Base-by-base conservation (phyloP, 352 stramenopile genomes). In the Elongisporangium anandrum region DNA sequence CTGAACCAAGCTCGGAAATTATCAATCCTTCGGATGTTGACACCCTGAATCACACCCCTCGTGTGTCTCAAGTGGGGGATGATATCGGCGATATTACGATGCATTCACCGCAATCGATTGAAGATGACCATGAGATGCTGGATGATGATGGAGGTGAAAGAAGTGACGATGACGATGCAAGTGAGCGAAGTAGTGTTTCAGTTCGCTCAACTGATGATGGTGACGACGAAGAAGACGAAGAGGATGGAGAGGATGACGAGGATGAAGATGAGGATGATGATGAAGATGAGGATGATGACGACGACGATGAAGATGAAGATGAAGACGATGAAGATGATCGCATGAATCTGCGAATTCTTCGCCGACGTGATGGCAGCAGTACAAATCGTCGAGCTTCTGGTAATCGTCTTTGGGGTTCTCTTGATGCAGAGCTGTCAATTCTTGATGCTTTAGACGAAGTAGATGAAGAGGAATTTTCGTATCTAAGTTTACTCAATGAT, bases 391-490 rank as follows among this genome's bases (percentile, higher is more conserved):
- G 77, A 49, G 54, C 68, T 29, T 48, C 64, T 54, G 72, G 68
- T 1, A 81, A 65, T 59, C 81, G 79, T 20, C 59, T 84, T 7
- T 93, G 83, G 83, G 80, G 81, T 24, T 78, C 82, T n/a, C 57
- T 93, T 4, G 84, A 92, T 26, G 75, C 73, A 2, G 86, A 92
- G 50, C 60, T 88, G 50, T 85, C 79, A 9, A 74, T 81, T 20
- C 61, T 88, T n/a, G 84, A 94, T 66, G 84, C 75, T 9, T 66
- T 88, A 21, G 84, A 94, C 52, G 84, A 94, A 65, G 81, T 90
- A 13, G 81, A 94, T 50, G 84, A 94, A 72, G 81, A 94, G 15
- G 81, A 94, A 38, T 94, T 89, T 54, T 94, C 80, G 19, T 92
- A 92, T 56, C 58, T 88, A n/a, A 81, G 77, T 51, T 73, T 92